Conservation (phyloP, 1,284 basidiomycete species). For the Xerocomus nothofagi region DNA sequence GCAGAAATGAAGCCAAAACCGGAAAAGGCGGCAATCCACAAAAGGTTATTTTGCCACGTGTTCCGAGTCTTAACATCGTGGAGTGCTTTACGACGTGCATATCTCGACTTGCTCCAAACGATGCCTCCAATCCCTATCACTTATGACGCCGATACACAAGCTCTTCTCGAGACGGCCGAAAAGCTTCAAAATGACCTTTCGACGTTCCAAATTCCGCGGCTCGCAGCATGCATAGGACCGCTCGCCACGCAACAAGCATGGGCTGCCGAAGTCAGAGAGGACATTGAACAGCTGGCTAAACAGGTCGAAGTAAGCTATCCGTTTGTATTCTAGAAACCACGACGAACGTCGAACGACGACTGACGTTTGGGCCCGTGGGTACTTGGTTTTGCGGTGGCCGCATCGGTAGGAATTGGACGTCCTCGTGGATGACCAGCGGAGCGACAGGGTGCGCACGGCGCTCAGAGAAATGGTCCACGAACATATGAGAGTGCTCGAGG, state of each 20-base stretch:
- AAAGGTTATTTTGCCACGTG: neutral
- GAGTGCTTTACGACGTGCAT: neutral
- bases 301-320: conserved; percentile 73
- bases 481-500: conserved; percentile 45
- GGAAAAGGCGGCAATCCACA: neutral
- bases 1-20: too few species aligned
- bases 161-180: conserved; percentile 52
- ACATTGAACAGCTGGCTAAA: conserved; percentile 60
- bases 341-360: conserved; percentile 3
- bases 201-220: conserved; percentile 72
- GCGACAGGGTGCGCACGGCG: conserved; percentile 51
- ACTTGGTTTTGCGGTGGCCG: neutral
- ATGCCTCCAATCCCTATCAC: conserved; percentile 65
- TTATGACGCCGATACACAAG: conserved; percentile 49
- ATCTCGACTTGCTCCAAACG: neutral
- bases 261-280: conserved; percentile 72
- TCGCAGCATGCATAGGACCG: conserved; percentile 66
- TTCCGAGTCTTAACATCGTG: neutral
- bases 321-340: neutral
- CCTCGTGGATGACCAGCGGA: conserved; percentile 65
- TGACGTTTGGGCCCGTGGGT: conserved; percentile 7
- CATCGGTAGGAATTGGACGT: conserved; percentile 64
- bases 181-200: conserved; percentile 64
- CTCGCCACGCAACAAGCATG: conserved; percentile 68
- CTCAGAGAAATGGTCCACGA: conserved; percentile 52